These are phyloP conservation scores for Fagus crenata DNA, from an alignment of 306 rosid genomes.

Conservation along the genomic window DNA sequence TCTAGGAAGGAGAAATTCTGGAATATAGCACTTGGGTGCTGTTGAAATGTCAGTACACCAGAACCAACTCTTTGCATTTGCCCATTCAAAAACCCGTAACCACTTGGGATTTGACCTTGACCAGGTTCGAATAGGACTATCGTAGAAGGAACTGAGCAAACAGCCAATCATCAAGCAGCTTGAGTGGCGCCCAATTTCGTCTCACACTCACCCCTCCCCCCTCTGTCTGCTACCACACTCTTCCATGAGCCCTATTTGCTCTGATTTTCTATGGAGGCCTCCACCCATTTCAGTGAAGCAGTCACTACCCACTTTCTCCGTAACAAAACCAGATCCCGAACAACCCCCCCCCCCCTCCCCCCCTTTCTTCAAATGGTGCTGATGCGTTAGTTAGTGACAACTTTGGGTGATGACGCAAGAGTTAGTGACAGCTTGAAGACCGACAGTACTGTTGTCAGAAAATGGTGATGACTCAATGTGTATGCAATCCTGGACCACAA, in stretches of 20 bases:
- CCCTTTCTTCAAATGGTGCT: slow-evolving; percentile 37
- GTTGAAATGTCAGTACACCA: slow-evolving; percentile 23
- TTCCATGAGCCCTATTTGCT: slow-evolving; percentile 10
- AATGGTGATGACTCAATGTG: slow-evolving; percentile 58
- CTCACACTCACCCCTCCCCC: slow-evolving; percentile 33
- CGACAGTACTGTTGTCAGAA: slow-evolving; percentile 62
- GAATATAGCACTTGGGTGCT: slow-evolving; percentile 31
- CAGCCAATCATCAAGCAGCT: slow-evolving; percentile 28
- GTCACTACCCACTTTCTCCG: slow-evolving; percentile 52
- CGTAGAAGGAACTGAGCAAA: slow-evolving; percentile 19
- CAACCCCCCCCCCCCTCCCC: too few species aligned
- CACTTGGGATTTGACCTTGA: slow-evolving; percentile 23
- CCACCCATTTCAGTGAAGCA: slow-evolving; percentile 32
- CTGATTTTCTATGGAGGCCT: slow-evolving; percentile 19
- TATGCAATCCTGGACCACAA: slow-evolving; percentile 67
- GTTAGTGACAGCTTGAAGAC: slow-evolving; percentile 84
- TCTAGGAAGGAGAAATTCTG: slow-evolving; percentile 19
- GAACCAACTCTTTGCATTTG: slow-evolving; percentile 29
- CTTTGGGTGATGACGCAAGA: slow-evolving; percentile 74
- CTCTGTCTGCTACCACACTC: slow-evolving; percentile 31
- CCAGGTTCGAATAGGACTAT: slow-evolving; percentile 21
- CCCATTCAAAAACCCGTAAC: slow-evolving; percentile 34
- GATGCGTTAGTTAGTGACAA: slow-evolving; percentile 79
- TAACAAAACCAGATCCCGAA: slow-evolving; percentile 42
- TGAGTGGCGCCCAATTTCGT: slow-evolving; percentile 25